Evolutionary conservation across 768 basidiomycete species (phyloP).

Genomic region (Trametopsis cervina): DNA sequence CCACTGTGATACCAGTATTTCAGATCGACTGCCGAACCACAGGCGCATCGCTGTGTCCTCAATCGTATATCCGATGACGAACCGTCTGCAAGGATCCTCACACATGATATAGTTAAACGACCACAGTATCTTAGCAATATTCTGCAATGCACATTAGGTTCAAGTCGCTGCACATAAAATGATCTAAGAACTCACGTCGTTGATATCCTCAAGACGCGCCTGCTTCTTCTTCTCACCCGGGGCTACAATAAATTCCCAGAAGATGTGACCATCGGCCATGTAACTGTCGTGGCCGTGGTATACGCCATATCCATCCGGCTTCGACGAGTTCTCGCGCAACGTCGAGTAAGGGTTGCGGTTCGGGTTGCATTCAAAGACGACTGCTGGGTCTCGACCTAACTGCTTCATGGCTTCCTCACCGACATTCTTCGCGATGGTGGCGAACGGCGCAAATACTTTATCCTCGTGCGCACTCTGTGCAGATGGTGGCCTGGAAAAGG

Average conservation of each 20-base stretch:
- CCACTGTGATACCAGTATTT: constrained; percentile 12
- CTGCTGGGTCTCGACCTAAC: not conserved
- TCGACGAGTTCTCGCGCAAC: not conserved
- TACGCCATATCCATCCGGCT: constrained; percentile 2
- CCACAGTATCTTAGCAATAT: constrained; percentile 21
- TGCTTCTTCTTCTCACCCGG: not conserved
- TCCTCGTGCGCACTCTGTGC: not conserved
- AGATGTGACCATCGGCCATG: not conserved
- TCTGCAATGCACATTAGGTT: no score
- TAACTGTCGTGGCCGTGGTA: not conserved
- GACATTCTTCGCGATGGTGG: not conserved
- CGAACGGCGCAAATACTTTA: not conserved
- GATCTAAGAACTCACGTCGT: not conserved
- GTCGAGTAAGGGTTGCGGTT: not conserved
- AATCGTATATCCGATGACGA: constrained; percentile 24
- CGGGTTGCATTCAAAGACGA: not conserved
- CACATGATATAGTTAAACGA: constrained; percentile 22
- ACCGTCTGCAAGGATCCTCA: constrained; percentile 21
- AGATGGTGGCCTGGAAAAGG: not conserved
- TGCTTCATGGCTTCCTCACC: not conserved
- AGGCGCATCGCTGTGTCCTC: constrained; percentile 21
- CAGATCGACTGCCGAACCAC: constrained; percentile 23
- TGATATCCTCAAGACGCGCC: not conserved
- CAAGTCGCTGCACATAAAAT: no score
- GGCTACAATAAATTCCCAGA: not conserved